These are phyloP conservation scores for Isoetes taiwanensis DNA, from an alignment of 75 land plant genomes.

Conservation along the genomic window DNA sequence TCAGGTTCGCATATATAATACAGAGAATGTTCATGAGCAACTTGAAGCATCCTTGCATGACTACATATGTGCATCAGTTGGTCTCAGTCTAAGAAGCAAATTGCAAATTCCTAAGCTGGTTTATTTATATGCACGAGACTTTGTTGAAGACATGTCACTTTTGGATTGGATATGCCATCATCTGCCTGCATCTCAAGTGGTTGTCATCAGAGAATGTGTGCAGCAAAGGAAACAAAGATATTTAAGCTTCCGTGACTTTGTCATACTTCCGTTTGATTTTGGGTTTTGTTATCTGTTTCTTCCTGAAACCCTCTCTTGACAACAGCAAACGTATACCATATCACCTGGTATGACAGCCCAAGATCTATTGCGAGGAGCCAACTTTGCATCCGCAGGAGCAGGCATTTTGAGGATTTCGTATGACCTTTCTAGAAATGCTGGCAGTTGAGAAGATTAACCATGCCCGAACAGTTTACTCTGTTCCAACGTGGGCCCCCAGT, in stretches of 20 bases:
- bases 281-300: neutral
- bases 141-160: neutral
- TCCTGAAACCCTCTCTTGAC: neutral
- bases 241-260: too few species aligned
- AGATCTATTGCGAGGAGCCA: too few species aligned
- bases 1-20: neutral
- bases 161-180: neutral
- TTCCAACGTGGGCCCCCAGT: too few species aligned
- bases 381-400: too few species aligned
- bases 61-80: conserved; percentile 2
- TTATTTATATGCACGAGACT: neutral
- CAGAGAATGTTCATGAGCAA: neutral
- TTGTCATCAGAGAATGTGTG: neutral
- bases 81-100: neutral
- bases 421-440: too few species aligned
- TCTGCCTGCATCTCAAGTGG: neutral
- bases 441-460: too few species aligned
- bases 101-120: neutral
- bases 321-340: too few species aligned
- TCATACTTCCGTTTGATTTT: conserved; percentile 5
- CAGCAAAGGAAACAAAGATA: neutral
- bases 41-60: neutral
- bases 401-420: too few species aligned
- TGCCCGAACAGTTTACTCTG: too few species aligned
- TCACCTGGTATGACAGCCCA: too few species aligned